Evolutionary conservation across 2,329 filamentous ascomycete species (phyloP), one percentile per base, ranked within the genome.

Genomic region (Clonostachys rosea): DNA sequence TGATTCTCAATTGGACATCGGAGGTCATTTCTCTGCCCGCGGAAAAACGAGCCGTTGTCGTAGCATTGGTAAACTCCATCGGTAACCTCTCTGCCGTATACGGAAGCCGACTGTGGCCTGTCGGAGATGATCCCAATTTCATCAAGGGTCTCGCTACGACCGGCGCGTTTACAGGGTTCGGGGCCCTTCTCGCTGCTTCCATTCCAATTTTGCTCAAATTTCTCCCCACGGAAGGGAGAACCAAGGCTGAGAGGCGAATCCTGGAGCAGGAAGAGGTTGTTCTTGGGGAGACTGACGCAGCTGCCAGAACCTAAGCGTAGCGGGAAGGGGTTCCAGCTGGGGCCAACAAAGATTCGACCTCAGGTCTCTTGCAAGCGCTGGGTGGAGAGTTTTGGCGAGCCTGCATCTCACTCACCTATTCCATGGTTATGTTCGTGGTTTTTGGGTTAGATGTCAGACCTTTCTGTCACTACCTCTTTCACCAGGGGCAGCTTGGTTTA

Each of bases 221-320:
- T 11, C 34, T 57, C 7, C 52, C 52, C 20, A 53, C 48, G 42
- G 47, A 55, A 10, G 52, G 50, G 8, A 49, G 50, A 5, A 49
- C 49, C 43, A 49, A 37, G 50, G 44, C 43, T 13, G 47, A 51
- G 45, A 41, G 41, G 17, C 47, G 51, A 13, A 47, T 51, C 13
- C 13, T 50, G 42, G 47, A 46, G 24, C 42, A n/a, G 5, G 42
- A 43, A 5, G 17, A 30, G 14, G 36, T 30, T 30, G 61, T 83
- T 83, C 66, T 77, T 77, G n/a, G 69, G 63, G 60, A 76, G 69
- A 56, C 78, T 74, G 47, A 34, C 20, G 12, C 20, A 18, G 24
- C 44, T 42, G 6, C 43, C 18, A 30, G 24, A 30, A 30, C 8
- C 24, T 30, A 8, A 30, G 24, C 9, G 9, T 30, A 10, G 9